Evolutionary conservation across 2,329 filamentous ascomycete genomes (phyloP), one percentile per base, ranked within the genome.

Genomic region (Phaeoacremonium minimum): DNA sequence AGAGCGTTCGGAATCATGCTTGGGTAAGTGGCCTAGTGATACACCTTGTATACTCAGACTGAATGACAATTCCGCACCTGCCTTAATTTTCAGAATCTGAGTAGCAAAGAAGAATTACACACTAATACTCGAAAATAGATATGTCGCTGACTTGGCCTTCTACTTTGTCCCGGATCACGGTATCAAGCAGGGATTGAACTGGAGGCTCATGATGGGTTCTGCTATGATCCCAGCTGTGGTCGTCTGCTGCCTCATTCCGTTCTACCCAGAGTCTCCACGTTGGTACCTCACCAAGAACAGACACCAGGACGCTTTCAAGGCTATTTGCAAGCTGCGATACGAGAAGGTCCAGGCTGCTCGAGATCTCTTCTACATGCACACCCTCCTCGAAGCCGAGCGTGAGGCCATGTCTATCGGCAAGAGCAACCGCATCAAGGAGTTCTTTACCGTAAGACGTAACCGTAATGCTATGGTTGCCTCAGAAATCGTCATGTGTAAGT

Each of bases 121-220:
- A n/a, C n/a, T n/a, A n/a, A n/a, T n/a, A n/a, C n/a, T n/a, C n/a
- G n/a, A n/a, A n/a, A n/a, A n/a, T n/a, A n/a, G n/a, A n/a, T 83
- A 73, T 51, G 71, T 69, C 6, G 76, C 70, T 32, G 77, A 81
- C 48, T 61, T 83, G 18, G 75, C 73, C 7, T 80, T 84, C 51
- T 81, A 75, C 51, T 59, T 72, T 36, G 75, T 73, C 7, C 60
- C 63, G 18, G 71, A 80, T 47, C 60, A 58, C 3, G 63, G 65
- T 4, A 74, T 84, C 36, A 57, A 61, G 28, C 45, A 55, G 8
- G 80, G 80, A 6, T 63, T 72, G 4, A 71, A 83, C 42, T 86
- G 83, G 82, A 73, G 82, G 17, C 60, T 85, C 28, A 84, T 84
- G 77, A 73, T 87, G 61, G 78, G 71, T 6, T 83, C 78, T 3